Percentiles rank a stretch among this genome's conserved stretches.
phyloP scores from a whole-genome alignment of 805 yeast species.

The Saccharomycopsis malanga region DNA sequence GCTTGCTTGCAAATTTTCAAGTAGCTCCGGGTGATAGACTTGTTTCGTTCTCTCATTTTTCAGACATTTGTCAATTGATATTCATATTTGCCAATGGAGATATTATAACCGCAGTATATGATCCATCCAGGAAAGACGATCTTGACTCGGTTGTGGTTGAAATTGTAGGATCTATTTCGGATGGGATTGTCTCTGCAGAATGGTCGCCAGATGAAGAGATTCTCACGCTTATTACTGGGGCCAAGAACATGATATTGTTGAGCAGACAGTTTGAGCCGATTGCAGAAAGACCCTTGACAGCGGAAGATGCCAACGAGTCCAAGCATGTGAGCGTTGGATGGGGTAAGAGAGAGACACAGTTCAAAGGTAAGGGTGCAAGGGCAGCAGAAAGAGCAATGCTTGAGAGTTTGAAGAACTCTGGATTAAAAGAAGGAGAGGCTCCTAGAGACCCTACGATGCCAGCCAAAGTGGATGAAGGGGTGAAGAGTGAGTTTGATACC shows the following conservation, averaged over 20 bases:
- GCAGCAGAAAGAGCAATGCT: conserved; percentile 59
- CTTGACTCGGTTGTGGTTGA: conserved; percentile 51
- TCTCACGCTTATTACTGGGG: conserved; percentile 58
- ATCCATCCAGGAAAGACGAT: conserved; percentile 29
- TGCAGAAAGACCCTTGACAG: conserved; percentile 50
- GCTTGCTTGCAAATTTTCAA: conserved; percentile 56
- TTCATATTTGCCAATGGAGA: conserved; percentile 73
- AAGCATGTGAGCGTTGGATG: conserved; percentile 95
- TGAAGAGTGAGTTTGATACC: conserved; percentile 48
- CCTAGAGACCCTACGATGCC: conserved; percentile 88
- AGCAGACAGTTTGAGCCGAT: conserved; percentile 77
- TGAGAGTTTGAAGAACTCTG: conserved; percentile 45
- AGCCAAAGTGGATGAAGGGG: conserved; percentile 63
- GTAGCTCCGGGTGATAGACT: conserved; percentile 29
- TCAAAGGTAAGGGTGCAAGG: conserved; percentile 87
- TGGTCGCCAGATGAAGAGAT: conserved; percentile 96
- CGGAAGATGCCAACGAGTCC: conserved; percentile 58
- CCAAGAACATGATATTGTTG: conserved; percentile 54
- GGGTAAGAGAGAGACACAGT: conserved; percentile 97
- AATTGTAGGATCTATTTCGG: conserved; percentile 79
- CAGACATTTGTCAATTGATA: conserved; percentile 58
- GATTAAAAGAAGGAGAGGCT: conserved; percentile 56
- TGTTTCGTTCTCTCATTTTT: conserved; percentile 58
- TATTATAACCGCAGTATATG: conserved; percentile 58
- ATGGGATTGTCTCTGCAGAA: conserved; percentile 58